Evolutionary conservation across 1,284 basidiomycete species (phyloP).

Genomic region (Apiotrichum domesticum): DNA sequence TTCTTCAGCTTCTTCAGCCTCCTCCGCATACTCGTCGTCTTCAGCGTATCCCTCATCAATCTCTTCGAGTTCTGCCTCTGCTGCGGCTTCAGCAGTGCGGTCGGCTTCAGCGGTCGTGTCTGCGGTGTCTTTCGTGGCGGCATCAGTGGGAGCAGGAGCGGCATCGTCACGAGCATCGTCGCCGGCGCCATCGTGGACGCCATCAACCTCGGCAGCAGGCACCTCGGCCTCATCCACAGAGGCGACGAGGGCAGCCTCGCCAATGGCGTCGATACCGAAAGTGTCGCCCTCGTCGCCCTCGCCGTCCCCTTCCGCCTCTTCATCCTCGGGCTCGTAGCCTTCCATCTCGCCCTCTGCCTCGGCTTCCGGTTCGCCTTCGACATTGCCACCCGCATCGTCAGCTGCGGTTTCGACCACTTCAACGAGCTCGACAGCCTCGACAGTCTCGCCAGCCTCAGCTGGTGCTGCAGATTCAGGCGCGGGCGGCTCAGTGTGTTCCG

Average conservation of each 20-base stretch:
- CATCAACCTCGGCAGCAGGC: neutral
- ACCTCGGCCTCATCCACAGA: slow-evolving; percentile 4
- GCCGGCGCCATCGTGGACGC: neutral
- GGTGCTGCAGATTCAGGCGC: slow-evolving; percentile 32
- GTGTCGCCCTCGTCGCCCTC: slow-evolving; percentile 3
- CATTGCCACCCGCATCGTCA: no score
- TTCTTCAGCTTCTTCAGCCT: neutral
- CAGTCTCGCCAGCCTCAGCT: slow-evolving; percentile 17
- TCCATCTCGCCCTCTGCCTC: no score
- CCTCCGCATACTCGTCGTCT: neutral
- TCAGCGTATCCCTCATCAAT: neutral
- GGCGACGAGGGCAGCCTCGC: slow-evolving; percentile 9
- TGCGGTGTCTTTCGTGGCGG: neutral
- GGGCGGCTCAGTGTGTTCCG: no score
- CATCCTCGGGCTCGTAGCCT: no score
- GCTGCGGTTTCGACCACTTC: no score
- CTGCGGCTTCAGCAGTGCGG: neutral
- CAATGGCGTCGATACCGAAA: slow-evolving; percentile 11
- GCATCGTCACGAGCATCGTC: neutral
- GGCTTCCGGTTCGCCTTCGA: neutral
- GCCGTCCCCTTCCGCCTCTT: neutral
- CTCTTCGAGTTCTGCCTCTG: neutral
- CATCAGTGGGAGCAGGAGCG: neutral
- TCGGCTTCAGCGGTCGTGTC: neutral
- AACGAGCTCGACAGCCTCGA: no score